Conservation (phyloP, 352 stramenopile genomes). For the Phytopythium aichiense region DNA sequence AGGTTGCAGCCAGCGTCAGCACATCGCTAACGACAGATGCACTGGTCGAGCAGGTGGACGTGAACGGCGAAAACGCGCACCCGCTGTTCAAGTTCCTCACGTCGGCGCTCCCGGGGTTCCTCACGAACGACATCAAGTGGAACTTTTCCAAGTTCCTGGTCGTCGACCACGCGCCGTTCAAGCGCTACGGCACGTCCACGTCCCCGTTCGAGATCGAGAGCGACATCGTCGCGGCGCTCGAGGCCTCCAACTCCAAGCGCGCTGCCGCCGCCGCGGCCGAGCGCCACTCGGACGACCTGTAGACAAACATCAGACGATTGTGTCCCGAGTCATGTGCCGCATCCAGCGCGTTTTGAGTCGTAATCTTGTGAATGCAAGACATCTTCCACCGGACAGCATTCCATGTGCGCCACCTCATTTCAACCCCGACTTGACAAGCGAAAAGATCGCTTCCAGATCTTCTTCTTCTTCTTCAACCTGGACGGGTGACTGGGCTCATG, state of each 20-base stretch:
- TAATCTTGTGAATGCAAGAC: background rate
- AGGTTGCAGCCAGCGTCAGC: background rate
- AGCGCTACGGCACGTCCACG: constrained; percentile 67
- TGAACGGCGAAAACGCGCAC: constrained; percentile 89
- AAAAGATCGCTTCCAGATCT: background rate
- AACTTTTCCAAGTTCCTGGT: constrained; percentile 90
- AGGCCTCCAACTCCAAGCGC: constrained; percentile 18
- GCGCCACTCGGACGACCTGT: constrained; percentile 7
- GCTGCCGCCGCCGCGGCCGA: constrained; percentile 25
- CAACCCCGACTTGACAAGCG: background rate
- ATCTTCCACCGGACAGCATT: background rate
- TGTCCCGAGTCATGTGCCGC: background rate
- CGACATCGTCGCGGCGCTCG: constrained; percentile 55
- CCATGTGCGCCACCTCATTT: background rate
- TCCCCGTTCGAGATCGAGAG: constrained; percentile 59
- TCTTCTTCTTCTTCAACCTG: background rate
- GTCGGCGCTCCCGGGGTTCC: constrained; percentile 44
- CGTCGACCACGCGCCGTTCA: constrained; percentile 61
- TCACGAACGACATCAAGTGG: constrained; percentile 83
- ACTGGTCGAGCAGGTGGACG: constrained; percentile 68
- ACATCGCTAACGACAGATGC: background rate
- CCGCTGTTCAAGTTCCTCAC: constrained; percentile 92
- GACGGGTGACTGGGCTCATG: background rate
- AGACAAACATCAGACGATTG: background rate
- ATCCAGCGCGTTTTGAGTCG: background rate